These are phyloP conservation scores for Aeschynomene evenia DNA, from an alignment of 306 rosid genomes.

Conservation along the genomic window DNA sequence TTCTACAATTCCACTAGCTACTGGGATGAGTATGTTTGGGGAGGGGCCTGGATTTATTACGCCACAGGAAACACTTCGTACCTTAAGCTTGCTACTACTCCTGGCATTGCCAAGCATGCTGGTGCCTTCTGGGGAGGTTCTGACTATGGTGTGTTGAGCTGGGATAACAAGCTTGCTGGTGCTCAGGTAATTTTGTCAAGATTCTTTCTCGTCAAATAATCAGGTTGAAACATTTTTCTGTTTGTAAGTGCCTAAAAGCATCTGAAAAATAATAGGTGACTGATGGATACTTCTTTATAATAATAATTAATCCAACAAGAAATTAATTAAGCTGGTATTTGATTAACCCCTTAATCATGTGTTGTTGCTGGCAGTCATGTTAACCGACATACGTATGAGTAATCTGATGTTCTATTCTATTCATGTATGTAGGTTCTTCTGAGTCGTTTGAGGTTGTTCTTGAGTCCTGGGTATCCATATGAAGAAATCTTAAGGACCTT, in stretches of 20 bases:
- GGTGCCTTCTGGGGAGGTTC: slow-evolving; percentile 99
- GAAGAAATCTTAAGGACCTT: slow-evolving; percentile 92
- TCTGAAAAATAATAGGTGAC: neutral
- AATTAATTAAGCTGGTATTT: neutral
- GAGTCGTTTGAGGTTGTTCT: slow-evolving; percentile 93
- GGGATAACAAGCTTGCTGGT: slow-evolving; percentile 99
- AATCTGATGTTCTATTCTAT: slow-evolving; percentile 24
- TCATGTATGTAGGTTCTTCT: slow-evolving; percentile 72
- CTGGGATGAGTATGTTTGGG: slow-evolving; percentile 95
- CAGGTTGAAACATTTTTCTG: neutral
- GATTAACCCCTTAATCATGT: neutral
- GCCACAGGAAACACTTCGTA: slow-evolving; percentile 90
- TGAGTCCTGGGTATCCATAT: slow-evolving; percentile 99
- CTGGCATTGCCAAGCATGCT: slow-evolving; percentile 88
- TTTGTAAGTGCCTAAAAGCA: neutral
- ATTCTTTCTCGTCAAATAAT: neutral
- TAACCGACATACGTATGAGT: slow-evolving; percentile 4
- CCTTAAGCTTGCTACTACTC: slow-evolving; percentile 81
- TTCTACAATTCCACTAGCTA: slow-evolving; percentile 85
- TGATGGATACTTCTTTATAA: neutral
- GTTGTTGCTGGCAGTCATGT: neutral
- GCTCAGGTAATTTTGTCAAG: slow-evolving; percentile 67
- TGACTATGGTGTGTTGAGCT: slow-evolving; percentile 90
- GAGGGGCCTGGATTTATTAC: slow-evolving; percentile 97
- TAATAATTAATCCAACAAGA: neutral